Base-by-base conservation (phyloP, 352 stramenopile species). In the Globisporangium polare region DNA sequence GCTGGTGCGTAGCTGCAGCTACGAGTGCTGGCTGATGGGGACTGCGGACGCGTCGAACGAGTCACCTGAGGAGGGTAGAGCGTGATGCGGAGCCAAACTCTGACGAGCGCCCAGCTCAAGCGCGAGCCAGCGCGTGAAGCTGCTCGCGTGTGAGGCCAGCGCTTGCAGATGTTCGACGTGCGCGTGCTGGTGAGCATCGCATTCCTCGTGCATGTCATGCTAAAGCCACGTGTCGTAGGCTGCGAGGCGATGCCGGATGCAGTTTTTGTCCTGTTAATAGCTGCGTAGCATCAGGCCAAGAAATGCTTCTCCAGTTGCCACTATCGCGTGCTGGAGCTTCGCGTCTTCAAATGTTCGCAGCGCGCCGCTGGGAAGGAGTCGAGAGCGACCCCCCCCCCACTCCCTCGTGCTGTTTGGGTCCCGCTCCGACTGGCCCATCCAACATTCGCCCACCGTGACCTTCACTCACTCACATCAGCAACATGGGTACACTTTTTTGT, bases 71-170 rank as follows among this genome's bases (percentile, higher is more conserved):
- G 17, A 49, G 9, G 35, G 9, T 22, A 15, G 24, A 18, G 4
- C 7, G 49, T 51, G 26, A 64, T n/a, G 9, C 35, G 49, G 2
- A 51, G 47, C 37, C 58, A 58, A 37, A 58, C 24, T n/a, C 37
- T 45, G 31, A 53, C 12, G 27, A 64, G 39, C n/a, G n/a, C n/a
- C n/a, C n/a, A n/a, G n/a, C n/a, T n/a, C n/a, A n/a, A n/a, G n/a
- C n/a, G n/a, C 37, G 33, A 63, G 35, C 58, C 47, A 53, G 49
- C 27, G 58, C 49, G 54, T n/a, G 26, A 58, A 45, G 58, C 58
- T 58, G 37, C 27, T 45, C 27, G 15, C 8, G 13, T 13, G 15
- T 18, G 26, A 3, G 33, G 10, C 15, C 17, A 15, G 26, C 8
- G 47, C 26, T 12, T 20, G 15, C 24, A 47, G 20, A 12, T 51